Percentiles rank a stretch among this genome's conserved stretches.
These are phyloP conservation scores for Buddleja alternifolia DNA, from an alignment of 257 asterid genomes.

Conservation along the genomic window DNA sequence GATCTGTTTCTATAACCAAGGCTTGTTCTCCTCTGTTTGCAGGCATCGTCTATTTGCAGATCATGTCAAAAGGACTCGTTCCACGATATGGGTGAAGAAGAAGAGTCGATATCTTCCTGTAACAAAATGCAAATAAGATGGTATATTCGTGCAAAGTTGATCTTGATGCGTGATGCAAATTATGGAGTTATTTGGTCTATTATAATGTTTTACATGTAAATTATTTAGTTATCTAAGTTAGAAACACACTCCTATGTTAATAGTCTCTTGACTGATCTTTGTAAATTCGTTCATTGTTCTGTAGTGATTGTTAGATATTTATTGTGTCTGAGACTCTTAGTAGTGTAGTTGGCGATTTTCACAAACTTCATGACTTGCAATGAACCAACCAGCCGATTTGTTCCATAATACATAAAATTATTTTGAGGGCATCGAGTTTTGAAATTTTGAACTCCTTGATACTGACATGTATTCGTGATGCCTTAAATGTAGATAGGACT, in stretches of 20 bases:
- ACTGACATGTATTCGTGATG: too few species aligned
- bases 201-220: background rate
- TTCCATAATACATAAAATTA: too few species aligned
- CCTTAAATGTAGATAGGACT: too few species aligned
- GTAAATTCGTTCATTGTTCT: background rate
- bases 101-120: slow-evolving; percentile 47
- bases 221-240: background rate
- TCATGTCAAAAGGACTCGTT: slow-evolving; percentile 74
- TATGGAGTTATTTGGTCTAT: background rate
- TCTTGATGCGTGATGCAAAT: slow-evolving; percentile 15
- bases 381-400: too few species aligned
- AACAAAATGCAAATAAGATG: slow-evolving; percentile 37
- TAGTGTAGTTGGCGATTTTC: too few species aligned
- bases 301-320: background rate
- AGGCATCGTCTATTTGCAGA: slow-evolving; percentile 79
- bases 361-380: too few species aligned
- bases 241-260: background rate
- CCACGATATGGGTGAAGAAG: slow-evolving; percentile 74
- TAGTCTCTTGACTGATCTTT: background rate
- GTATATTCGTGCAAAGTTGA: background rate
- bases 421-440: too few species aligned
- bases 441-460: too few species aligned
- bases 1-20: background rate
- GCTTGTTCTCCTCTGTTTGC: slow-evolving; percentile 25
- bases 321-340: too few species aligned